Evolutionary conservation across 2,329 filamentous ascomycete species (phyloP).

Genomic region (Alternaria sp.): DNA sequence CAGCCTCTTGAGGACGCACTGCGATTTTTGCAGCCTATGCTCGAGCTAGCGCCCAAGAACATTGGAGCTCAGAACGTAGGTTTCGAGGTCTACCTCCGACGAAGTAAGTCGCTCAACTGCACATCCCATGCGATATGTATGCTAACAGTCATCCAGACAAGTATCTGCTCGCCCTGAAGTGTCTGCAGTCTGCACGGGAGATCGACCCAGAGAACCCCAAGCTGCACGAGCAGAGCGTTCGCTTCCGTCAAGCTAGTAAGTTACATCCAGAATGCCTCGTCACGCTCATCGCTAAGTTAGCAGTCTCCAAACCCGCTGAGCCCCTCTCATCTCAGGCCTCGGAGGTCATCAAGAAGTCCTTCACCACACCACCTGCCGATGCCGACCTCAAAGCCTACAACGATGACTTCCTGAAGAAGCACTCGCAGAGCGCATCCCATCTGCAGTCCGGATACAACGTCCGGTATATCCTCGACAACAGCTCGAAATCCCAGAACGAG

Average conservation of each 20-base stretch:
- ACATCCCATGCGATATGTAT: not conserved
- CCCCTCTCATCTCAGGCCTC: constrained; percentile 68
- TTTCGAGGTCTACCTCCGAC: constrained; percentile 86
- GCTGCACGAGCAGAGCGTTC: constrained; percentile 76
- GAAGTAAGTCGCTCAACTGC: constrained; percentile 65
- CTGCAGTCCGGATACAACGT: constrained; percentile 68
- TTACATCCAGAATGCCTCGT: not conserved
- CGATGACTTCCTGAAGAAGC: constrained; percentile 66
- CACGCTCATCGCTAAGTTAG: constrained; percentile 10
- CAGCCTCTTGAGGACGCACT: constrained; percentile 85
- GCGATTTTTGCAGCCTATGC: constrained; percentile 81
- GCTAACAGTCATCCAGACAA: constrained; percentile 66
- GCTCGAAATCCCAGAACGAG: constrained; percentile 63
- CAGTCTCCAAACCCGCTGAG: constrained; percentile 50
- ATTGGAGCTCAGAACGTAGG: constrained; percentile 83
- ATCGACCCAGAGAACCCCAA: constrained; percentile 73
- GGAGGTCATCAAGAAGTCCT: constrained; percentile 73
- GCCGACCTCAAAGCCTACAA: constrained; percentile 69
- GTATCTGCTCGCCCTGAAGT: constrained; percentile 84
- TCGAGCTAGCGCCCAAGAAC: constrained; percentile 81
- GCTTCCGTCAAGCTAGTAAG: constrained; percentile 67
- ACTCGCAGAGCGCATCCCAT: constrained; percentile 68
- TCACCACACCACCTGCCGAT: constrained; percentile 64
- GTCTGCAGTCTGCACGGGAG: constrained; percentile 74
- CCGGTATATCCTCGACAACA: constrained; percentile 64